These are phyloP conservation scores for Mollisiaceae sp. DNA, from an alignment of 2,329 filamentous ascomycete species.

Conservation along the genomic window DNA sequence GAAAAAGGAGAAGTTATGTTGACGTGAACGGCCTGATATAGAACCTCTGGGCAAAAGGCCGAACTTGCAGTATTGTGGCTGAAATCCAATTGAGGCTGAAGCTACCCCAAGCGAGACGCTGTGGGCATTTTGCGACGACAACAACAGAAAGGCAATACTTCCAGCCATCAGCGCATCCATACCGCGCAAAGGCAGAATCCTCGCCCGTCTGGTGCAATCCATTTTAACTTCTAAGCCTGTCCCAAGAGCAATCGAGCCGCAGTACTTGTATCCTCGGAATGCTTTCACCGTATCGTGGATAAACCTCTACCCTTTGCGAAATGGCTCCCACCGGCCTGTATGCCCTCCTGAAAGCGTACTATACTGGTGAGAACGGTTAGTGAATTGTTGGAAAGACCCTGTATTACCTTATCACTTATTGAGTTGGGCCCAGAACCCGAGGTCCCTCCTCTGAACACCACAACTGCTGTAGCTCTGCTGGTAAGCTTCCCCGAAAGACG, in stretches of 20 bases:
- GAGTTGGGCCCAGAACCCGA: constrained; percentile 30
- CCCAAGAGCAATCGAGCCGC: too few species aligned
- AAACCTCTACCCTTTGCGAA: neutral
- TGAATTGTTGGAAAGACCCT: neutral
- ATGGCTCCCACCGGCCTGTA: constrained; percentile 40
- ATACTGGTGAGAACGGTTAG: constrained; percentile 36
- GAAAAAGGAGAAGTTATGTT: too few species aligned
- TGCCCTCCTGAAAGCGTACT: constrained; percentile 36
- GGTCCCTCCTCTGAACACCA: constrained; percentile 37
- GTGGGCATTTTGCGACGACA: neutral
- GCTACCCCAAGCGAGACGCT: neutral
- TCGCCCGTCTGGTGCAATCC: too few species aligned
- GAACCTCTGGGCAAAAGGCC: too few species aligned
- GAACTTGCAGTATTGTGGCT: neutral
- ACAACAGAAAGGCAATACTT: neutral
- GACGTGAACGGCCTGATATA: too few species aligned
- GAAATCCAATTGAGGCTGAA: neutral
- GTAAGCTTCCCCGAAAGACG: constrained; percentile 26
- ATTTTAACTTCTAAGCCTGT: too few species aligned
- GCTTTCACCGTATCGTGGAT: neutral
- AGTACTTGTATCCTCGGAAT: neutral
- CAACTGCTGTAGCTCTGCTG: constrained; percentile 34
- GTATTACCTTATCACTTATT: neutral
- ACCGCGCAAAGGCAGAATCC: neutral
- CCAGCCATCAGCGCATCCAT: neutral